Percentiles rank a stretch among this genome's conserved stretches.
Evolutionary conservation across 352 stramenopile genomes (phyloP).

Genomic region (Pseudoperonospora humuli): DNA sequence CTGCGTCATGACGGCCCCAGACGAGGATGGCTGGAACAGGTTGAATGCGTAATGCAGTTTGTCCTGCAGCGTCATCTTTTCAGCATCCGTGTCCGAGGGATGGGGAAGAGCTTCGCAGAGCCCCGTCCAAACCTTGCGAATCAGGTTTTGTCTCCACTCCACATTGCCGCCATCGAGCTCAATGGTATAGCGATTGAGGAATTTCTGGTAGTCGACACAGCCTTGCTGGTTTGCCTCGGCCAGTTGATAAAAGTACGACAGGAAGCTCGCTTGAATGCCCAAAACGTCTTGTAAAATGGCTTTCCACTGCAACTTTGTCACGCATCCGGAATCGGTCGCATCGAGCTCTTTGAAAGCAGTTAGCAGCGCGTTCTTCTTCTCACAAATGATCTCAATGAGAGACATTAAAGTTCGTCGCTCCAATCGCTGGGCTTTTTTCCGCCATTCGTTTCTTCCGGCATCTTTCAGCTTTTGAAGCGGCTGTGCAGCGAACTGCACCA

Average conservation of each 20-base stretch:
- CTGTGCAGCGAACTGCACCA: conserved; percentile 89
- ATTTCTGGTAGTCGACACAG: conserved; percentile 61
- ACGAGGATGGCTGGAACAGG: conserved; percentile 36
- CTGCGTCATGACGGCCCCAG: conserved; percentile 16
- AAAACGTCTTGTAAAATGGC: conserved; percentile 43
- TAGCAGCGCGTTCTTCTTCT: conserved; percentile 59
- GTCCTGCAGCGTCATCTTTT: conserved; percentile 48
- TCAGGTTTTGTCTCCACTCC: conserved; percentile 58
- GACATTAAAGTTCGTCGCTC: conserved; percentile 74
- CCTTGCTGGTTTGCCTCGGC: conserved; percentile 37
- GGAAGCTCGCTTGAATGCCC: conserved; percentile 54
- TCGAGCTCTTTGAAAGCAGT: conserved; percentile 45
- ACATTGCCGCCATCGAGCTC: conserved; percentile 48
- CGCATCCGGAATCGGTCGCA: conserved; percentile 22
- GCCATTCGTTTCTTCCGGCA: conserved; percentile 66
- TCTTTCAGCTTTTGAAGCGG: conserved; percentile 65
- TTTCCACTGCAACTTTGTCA: conserved; percentile 71
- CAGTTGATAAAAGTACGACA: conserved; percentile 66
- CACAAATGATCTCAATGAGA: conserved; percentile 68
- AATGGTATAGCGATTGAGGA: conserved; percentile 67
- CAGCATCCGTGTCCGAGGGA: conserved; percentile 25
- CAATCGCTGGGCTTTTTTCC: conserved; percentile 63
- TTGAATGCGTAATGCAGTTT: conserved; percentile 69
- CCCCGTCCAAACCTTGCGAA: conserved; percentile 63
- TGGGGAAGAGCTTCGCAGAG: conserved; percentile 52